A percentile compares a stretch with the other conserved stretches of the same genome.
These are phyloP conservation scores for Thozetella sp. DNA, from an alignment of 495 filamentous ascomycete genomes.

Conservation along the genomic window DNA sequence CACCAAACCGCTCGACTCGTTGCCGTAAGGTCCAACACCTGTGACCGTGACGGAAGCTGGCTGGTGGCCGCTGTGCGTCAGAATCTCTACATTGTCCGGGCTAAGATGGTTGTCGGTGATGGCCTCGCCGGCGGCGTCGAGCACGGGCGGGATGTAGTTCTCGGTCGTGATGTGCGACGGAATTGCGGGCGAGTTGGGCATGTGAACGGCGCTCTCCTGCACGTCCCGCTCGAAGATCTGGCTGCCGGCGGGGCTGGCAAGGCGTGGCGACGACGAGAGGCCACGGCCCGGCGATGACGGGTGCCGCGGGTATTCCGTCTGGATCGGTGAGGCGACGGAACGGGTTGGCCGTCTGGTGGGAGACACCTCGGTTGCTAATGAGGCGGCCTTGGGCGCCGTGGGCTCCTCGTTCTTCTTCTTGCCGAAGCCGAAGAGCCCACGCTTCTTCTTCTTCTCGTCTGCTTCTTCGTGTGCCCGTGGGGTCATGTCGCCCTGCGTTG, in stretches of 20 bases:
- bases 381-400: slow-evolving; percentile 30
- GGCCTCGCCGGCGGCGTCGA: slow-evolving; percentile 85
- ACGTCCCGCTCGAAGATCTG: slow-evolving; percentile 96
- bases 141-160: slow-evolving; percentile 86
- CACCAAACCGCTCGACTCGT: slow-evolving; percentile 23
- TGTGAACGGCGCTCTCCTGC: slow-evolving; percentile 68
- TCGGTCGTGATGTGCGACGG: slow-evolving; percentile 89
- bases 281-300: slow-evolving; percentile 54
- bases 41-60: slow-evolving; percentile 68
- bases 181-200: slow-evolving; percentile 72
- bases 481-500: slow-evolving; percentile 30
- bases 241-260: slow-evolving; percentile 68
- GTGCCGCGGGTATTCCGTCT: slow-evolving; percentile 41
- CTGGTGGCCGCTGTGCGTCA: slow-evolving; percentile 81
- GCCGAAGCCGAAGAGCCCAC: slow-evolving; percentile 62
- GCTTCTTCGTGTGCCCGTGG: slow-evolving; percentile 30
- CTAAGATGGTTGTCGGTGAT: slow-evolving; percentile 80
- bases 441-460: slow-evolving; percentile 50
- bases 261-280: slow-evolving; percentile 58
- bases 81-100: slow-evolving; percentile 84
- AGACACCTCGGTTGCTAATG: slow-evolving; percentile 27
- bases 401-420: slow-evolving; percentile 63
- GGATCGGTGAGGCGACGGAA: slow-evolving; percentile 45
- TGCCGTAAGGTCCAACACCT: slow-evolving; percentile 42
- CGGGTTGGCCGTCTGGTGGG: slow-evolving; percentile 21